phyloP scores from a whole-genome alignment of 108 stramenopile genomes.

The Skeletonema menzelii region DNA sequence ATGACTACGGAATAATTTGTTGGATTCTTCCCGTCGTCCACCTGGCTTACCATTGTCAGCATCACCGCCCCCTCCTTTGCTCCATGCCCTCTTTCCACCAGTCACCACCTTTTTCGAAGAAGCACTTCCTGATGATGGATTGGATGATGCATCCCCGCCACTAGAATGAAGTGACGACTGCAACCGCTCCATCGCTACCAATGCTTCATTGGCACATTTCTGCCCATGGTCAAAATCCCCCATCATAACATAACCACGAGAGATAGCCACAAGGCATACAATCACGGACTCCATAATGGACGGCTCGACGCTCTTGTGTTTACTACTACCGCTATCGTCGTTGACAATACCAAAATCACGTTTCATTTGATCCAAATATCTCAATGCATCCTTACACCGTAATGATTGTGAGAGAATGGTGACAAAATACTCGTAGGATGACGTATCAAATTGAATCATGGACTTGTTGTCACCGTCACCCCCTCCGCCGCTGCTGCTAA shows the following conservation, averaged over 20 bases:
- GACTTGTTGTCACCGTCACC: neutral
- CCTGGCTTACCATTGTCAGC: conserved; percentile 9
- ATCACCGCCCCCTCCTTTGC: conserved; percentile 7
- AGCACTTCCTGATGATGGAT: conserved; percentile 1
- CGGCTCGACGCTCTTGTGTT: conserved; percentile 48
- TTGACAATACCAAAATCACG: conserved; percentile 25
- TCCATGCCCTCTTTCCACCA: conserved; percentile 60
- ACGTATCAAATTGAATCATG: conserved; percentile 51
- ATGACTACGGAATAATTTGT: conserved; percentile 74
- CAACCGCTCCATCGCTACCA: conserved; percentile 4
- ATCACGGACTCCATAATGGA: conserved; percentile 59
- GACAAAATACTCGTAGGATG: conserved; percentile 85
- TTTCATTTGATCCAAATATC: conserved; percentile 58
- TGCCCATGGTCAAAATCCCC: conserved; percentile 43
- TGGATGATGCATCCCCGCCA: conserved; percentile 24
- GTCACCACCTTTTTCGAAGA: neutral
- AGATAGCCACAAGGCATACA: conserved; percentile 58
- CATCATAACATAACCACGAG: conserved; percentile 62
- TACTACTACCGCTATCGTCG: neutral
- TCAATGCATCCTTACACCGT: conserved; percentile 50
- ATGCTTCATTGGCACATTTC: conserved; percentile 27
- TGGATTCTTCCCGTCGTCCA: conserved; percentile 66
- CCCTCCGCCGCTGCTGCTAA: conserved; percentile 7
- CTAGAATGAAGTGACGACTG: conserved; percentile 2
- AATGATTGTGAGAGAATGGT: conserved; percentile 74